Conservation (phyloP, 2,329 filamentous ascomycete species). For the Amauroascus niger region DNA sequence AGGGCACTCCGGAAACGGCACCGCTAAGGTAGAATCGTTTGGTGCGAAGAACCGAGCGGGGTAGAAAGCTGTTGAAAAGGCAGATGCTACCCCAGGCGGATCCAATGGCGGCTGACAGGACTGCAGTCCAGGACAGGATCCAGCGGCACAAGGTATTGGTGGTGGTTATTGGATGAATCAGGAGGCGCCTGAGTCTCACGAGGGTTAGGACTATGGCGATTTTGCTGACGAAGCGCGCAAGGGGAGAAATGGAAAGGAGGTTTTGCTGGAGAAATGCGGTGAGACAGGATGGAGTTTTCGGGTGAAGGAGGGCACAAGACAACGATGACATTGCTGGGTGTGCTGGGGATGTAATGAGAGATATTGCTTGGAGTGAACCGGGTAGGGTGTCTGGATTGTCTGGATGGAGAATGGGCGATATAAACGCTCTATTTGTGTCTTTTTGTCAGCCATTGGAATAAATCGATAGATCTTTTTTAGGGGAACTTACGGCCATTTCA, state of each 20-base stretch:
- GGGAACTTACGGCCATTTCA: constrained; percentile 69
- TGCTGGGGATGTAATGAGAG: constrained; percentile 69
- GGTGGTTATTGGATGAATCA: constrained; percentile 58
- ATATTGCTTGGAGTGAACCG: constrained; percentile 56
- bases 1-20: constrained; percentile 66
- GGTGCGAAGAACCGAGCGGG: constrained; percentile 62
- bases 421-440: constrained; percentile 50
- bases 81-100: constrained; percentile 84
- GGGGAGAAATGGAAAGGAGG: constrained; percentile 67
- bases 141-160: constrained; percentile 57
- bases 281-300: constrained; percentile 74
- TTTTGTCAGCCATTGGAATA: not conserved
- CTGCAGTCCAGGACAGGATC: constrained; percentile 65
- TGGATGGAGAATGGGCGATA: constrained; percentile 80
- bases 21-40: constrained; percentile 87
- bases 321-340: constrained; percentile 78
- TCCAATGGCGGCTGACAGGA: constrained; percentile 73
- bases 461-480: not conserved
- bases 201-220: constrained; percentile 60
- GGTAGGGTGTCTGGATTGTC: constrained; percentile 49
- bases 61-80: constrained; percentile 72
- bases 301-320: constrained; percentile 83
- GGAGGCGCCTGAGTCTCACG: constrained; percentile 56
- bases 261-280: constrained; percentile 82
- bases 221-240: constrained; percentile 61